Evolutionary conservation across 2,329 filamentous ascomycete species (phyloP), one percentile per base, ranked within the genome.

Genomic region (Sporothrix mexicana): DNA sequence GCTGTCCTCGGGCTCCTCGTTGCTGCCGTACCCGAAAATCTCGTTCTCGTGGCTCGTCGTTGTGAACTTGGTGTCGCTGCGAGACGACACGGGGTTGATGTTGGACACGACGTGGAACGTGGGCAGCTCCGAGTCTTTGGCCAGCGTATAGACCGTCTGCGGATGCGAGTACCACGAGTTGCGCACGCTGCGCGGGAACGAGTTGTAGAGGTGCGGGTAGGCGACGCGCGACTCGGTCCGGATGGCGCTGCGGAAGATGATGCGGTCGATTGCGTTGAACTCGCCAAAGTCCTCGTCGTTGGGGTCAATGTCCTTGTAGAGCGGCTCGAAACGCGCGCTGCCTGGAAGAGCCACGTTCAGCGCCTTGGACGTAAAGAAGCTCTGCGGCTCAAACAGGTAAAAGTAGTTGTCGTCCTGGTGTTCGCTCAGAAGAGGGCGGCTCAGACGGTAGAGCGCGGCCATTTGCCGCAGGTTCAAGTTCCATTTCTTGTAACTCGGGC

Each of bases 221-320:
- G 94, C 94, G 59, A 99, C 96, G 62, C 95, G 91, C 79, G 97
- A 98, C 82, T 99, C 96, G 9, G 95, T 99, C 77, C 95, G 91
- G 76, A 98, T 97, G 0, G 95, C 95, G 64, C 93, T 92, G 76
- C 96, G 92, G 87, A 99, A 99, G 77, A 99, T 99, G 82, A 99
- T 99, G 77, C 97, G 93, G 79, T 99, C 96, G 78, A 99, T 99
- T 47, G 96, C 96, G 79, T 99, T 99, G 87, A 99, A 99, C 82
- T 99, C 96, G 82, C 96, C 96, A 82, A 99, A 99, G 80, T 99
- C 96, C 81, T 99, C 96, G 77, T 98, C 95, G 78, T 99, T 99
- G 1, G 96, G 96, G 81, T 99, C 95, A 74, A 99, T 95, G 78
- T 99, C 96, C 83, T 99, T 99, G 86, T 98, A 99, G 23, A 99